phyloP scores from a whole-genome alignment of 768 basidiomycete species.

The Kondoa malvinella region DNA sequence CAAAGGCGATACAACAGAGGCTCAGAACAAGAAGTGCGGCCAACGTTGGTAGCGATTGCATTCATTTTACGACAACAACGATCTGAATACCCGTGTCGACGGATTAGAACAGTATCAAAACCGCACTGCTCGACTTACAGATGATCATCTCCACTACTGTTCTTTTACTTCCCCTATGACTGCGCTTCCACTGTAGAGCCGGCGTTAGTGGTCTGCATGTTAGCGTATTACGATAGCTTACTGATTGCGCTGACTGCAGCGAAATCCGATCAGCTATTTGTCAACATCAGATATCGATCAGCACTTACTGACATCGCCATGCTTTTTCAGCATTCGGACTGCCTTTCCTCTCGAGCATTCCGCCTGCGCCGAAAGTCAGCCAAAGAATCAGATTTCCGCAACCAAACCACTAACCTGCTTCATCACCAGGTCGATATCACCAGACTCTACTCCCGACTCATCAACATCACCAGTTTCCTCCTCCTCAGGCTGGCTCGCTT shows the following conservation, averaged over 20 bases:
- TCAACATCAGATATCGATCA: neutral
- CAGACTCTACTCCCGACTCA: slow-evolving; percentile 74
- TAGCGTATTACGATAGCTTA: neutral
- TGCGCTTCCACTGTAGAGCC: neutral
- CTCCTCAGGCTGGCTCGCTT: slow-evolving; percentile 33
- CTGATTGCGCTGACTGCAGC: slow-evolving; percentile 4
- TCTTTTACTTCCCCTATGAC: too few species aligned
- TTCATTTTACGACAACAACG: too few species aligned
- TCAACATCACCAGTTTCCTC: slow-evolving; percentile 69
- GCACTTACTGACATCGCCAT: slow-evolving; percentile 49
- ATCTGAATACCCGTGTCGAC: too few species aligned
- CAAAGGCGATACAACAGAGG: too few species aligned
- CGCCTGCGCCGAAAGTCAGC: slow-evolving; percentile 37
- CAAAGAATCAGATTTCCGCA: neutral
- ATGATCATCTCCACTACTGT: too few species aligned
- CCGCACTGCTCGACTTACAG: too few species aligned
- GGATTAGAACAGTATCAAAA: too few species aligned
- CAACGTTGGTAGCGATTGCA: too few species aligned
- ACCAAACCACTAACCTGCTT: slow-evolving; percentile 33
- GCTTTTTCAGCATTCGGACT: slow-evolving; percentile 68
- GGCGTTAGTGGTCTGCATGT: neutral
- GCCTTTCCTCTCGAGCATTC: slow-evolving; percentile 83
- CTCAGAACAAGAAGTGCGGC: too few species aligned
- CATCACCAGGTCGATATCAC: slow-evolving; percentile 69
- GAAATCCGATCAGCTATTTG: neutral